phyloP scores from a whole-genome alignment of 768 basidiomycete genomes.

The Galerina marginata region DNA sequence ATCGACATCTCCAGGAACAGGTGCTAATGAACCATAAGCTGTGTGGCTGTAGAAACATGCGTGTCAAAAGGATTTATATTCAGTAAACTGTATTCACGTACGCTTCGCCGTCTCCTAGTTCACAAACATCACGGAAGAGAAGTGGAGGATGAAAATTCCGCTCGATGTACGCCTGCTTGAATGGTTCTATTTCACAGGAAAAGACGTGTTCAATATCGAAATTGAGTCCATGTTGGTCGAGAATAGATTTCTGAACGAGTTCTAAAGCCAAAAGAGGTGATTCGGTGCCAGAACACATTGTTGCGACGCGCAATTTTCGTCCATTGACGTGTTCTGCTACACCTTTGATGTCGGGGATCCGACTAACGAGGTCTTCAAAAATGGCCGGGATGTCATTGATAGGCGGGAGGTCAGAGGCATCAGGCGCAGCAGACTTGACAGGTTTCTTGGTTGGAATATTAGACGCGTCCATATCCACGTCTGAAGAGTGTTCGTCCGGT shows the following conservation, averaged over 20 bases:
- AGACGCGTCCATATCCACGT: slow-evolving; percentile 40
- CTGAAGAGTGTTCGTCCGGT: slow-evolving; percentile 35
- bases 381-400: slow-evolving; percentile 74
- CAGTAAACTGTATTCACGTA: slow-evolving; percentile 41
- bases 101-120: slow-evolving; percentile 81
- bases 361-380: slow-evolving; percentile 75
- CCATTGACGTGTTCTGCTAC: slow-evolving; percentile 74
- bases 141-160: slow-evolving; percentile 93
- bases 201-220: slow-evolving; percentile 90
- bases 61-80: slow-evolving; percentile 3
- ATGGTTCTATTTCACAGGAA: slow-evolving; percentile 96
- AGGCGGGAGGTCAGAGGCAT: slow-evolving; percentile 75
- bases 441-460: slow-evolving; percentile 34
- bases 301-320: slow-evolving; percentile 89
- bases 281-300: slow-evolving; percentile 98
- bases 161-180: slow-evolving; percentile 98
- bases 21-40: slow-evolving; percentile 85
- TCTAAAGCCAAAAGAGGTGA: slow-evolving; percentile 91
- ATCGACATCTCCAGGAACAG: slow-evolving; percentile 91
- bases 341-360: slow-evolving; percentile 65
- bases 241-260: slow-evolving; percentile 77
- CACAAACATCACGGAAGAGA: slow-evolving; percentile 93
- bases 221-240: slow-evolving; percentile 65
- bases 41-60: slow-evolving; percentile 64
- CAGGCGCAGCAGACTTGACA: slow-evolving; percentile 50